A percentile compares a stretch with the other conserved stretches of the same genome.
These are phyloP conservation scores for Rhynchosporium agropyri DNA, from an alignment of 2,329 filamentous ascomycete species.

Conservation along the genomic window DNA sequence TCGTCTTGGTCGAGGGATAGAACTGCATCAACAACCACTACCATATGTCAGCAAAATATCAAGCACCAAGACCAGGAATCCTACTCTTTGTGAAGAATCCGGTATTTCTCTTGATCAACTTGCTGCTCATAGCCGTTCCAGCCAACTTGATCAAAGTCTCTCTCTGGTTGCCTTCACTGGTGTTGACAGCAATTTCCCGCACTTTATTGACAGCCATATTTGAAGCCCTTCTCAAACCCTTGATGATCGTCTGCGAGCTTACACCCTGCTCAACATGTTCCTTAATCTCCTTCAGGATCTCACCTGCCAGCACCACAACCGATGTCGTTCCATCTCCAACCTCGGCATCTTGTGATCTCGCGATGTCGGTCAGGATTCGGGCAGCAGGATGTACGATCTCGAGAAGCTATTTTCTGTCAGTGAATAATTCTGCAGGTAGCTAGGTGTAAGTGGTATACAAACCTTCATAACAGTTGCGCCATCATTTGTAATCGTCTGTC, in stretches of 20 bases:
- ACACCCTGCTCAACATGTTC: conserved; percentile 96
- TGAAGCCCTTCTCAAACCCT: conserved; percentile 86
- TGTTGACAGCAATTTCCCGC: conserved; percentile 92
- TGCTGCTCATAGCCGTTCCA: conserved; percentile 97
- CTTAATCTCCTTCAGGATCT: conserved; percentile 95
- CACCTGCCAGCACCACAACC: conserved; percentile 94
- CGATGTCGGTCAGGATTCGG: conserved; percentile 96
- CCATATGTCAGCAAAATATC: conserved; percentile 38
- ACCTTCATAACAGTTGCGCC: conserved; percentile 99
- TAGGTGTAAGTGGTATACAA: conserved; percentile 18
- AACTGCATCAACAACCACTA: conserved; percentile 97
- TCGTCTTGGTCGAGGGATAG: conserved; percentile 95
- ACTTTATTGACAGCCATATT: conserved; percentile 97
- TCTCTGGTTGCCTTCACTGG: conserved; percentile 77
- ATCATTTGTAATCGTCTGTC: conserved; percentile 98
- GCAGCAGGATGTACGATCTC: conserved; percentile 98
- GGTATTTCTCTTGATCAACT: conserved; percentile 96
- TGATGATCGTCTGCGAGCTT: conserved; percentile 96
- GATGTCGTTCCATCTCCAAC: conserved; percentile 98
- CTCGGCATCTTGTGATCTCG: conserved; percentile 97
- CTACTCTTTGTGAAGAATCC: conserved; percentile 96
- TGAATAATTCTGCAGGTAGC: conserved; percentile 17
- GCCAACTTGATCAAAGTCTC: conserved; percentile 90
- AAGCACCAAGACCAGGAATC: conserved; percentile 35
- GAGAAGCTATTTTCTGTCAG: conserved; percentile 66